A percentile compares a stretch with the other conserved stretches of the same genome.
Conservation (phyloP, 2,329 filamentous ascomycete genomes). For the Colletotrichum chlorophyti region DNA sequence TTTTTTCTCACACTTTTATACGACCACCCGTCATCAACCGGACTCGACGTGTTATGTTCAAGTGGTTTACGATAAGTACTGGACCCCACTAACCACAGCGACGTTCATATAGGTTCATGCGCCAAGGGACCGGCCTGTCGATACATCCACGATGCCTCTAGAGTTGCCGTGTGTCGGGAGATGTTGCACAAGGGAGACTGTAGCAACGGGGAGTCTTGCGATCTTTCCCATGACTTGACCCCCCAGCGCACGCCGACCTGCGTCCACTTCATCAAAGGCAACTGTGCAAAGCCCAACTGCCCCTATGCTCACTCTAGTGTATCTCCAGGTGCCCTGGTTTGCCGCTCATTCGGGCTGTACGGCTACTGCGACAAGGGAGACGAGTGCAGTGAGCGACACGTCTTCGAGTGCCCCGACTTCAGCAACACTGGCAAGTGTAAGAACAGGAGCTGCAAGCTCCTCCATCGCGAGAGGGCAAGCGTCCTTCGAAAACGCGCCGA, state of each 20-base stretch:
- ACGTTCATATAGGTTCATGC: slow-evolving; percentile 74
- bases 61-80: slow-evolving; percentile 44
- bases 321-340: slow-evolving; percentile 79
- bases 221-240: slow-evolving; percentile 86
- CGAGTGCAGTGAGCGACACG: slow-evolving; percentile 81
- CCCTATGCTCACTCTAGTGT: slow-evolving; percentile 86
- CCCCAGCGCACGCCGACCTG: slow-evolving; percentile 87
- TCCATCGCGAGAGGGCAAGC: slow-evolving; percentile 88
- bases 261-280: slow-evolving; percentile 87
- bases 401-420: slow-evolving; percentile 94
- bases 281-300: slow-evolving; percentile 87
- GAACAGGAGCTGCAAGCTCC: slow-evolving; percentile 81
- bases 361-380: slow-evolving; percentile 89
- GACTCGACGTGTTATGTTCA: neutral
- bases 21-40: slow-evolving; percentile 30
- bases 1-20: slow-evolving; percentile 48
- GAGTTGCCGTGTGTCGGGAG: slow-evolving; percentile 89
- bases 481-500: slow-evolving; percentile 69
- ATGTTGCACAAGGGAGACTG: slow-evolving; percentile 84
- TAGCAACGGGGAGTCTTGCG: slow-evolving; percentile 78
- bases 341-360: slow-evolving; percentile 81
- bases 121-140: slow-evolving; percentile 80
- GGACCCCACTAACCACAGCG: slow-evolving; percentile 51
- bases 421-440: slow-evolving; percentile 88
- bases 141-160: slow-evolving; percentile 83